Percentiles rank a stretch among this genome's conserved stretches.
These are phyloP conservation scores for Perkinsus marinus DNA, from an alignment of 169 alveolate species.

Conservation along the genomic window DNA sequence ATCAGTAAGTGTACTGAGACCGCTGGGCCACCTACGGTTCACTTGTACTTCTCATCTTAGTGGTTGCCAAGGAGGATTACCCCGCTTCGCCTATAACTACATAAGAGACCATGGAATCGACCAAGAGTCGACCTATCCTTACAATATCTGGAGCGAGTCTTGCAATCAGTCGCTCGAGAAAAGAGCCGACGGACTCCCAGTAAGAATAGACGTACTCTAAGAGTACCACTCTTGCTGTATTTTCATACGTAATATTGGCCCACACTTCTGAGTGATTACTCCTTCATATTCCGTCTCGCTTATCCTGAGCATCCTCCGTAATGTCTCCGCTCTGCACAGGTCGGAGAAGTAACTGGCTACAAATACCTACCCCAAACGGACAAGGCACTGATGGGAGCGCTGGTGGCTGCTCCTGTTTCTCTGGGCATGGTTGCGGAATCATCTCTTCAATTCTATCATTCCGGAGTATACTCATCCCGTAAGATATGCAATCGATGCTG, in stretches of 20 bases:
- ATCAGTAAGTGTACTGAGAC: no score
- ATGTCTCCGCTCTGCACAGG: background rate
- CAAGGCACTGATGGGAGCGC: background rate
- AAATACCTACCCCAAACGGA: background rate
- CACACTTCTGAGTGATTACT: no score
- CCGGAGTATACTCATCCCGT: no score
- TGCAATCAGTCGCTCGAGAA: background rate
- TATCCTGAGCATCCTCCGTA: background rate
- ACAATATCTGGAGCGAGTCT: background rate
- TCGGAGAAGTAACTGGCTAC: background rate
- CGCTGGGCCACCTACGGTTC: no score
- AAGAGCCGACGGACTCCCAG: background rate
- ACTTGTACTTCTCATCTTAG: background rate
- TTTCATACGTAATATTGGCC: no score
- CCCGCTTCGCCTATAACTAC: conserved; percentile 37
- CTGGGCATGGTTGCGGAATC: no score
- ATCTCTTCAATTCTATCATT: no score
- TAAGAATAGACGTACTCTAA: background rate
- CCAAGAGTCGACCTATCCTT: background rate
- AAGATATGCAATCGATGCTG: no score
- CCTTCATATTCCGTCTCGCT: background rate
- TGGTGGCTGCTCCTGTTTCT: background rate
- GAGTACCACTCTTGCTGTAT: no score
- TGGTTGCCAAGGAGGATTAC: conserved; percentile 64
- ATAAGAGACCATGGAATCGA: background rate